Percentiles rank a stretch among this genome's conserved stretches.
Conservation (phyloP, 1,284 basidiomycete species). For the Cutaneotrichosporon mucoides region DNA sequence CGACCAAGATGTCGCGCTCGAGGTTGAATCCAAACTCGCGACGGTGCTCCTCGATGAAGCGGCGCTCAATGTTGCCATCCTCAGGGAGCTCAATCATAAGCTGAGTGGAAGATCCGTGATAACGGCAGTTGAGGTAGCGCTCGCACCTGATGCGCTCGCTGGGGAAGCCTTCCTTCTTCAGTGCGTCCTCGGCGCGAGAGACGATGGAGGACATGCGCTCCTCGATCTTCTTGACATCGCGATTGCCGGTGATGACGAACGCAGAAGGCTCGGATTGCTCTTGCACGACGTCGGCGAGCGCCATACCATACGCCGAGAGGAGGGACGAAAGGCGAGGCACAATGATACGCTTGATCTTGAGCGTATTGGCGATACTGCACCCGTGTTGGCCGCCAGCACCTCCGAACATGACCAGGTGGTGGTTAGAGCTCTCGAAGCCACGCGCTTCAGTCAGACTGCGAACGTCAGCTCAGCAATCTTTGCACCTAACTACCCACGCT, state of each 20-base stretch:
- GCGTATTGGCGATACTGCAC: constrained; percentile 32
- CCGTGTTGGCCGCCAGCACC: constrained; percentile 44
- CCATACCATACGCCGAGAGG: constrained; percentile 43
- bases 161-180: constrained; percentile 76
- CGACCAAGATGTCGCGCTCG: constrained; percentile 34
- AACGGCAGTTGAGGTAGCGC: constrained; percentile 46
- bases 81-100: constrained; percentile 39
- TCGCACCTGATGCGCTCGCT: constrained; percentile 66
- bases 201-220: constrained; percentile 28
- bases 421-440: constrained; percentile 31
- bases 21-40: constrained; percentile 44
- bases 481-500: constrained; percentile 48
- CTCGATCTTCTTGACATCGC: constrained; percentile 19
- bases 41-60: constrained; percentile 35
- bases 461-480: constrained; percentile 25
- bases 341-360: constrained; percentile 38
- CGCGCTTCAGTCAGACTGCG: constrained; percentile 35
- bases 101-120: constrained; percentile 35
- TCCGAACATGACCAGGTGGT: constrained; percentile 41
- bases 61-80: constrained; percentile 29
- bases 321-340: constrained; percentile 39
- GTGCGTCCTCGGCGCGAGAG: constrained; percentile 59
- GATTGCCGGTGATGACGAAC: constrained; percentile 20
- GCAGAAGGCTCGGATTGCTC: constrained; percentile 38
- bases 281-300: constrained; percentile 38